Evolutionary conservation across 345 rosid species (phyloP), one percentile per base, ranked within the genome.

Genomic region (Euclidium syriacum): DNA sequence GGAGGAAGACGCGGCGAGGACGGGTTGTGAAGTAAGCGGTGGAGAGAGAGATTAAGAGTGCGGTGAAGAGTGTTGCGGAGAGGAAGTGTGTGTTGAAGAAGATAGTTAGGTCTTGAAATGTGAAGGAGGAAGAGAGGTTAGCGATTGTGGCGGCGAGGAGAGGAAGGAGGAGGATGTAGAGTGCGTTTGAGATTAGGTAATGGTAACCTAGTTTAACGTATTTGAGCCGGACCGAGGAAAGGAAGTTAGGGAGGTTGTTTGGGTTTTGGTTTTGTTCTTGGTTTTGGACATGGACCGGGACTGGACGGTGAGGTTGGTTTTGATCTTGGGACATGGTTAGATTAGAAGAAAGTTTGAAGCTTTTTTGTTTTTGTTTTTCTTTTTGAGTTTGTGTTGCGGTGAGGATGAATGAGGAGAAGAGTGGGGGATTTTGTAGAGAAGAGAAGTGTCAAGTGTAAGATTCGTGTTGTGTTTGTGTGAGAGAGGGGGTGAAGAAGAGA

Each of bases 191-290:
- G 61, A 86, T 78, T 24, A 90, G 58, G 75, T 82, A 90, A 44
- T 87, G 95, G 75, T 85, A 87, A 12, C 95, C 95, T 1, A 90
- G 83, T 62, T 90, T 90, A 11, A 90, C 92, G 32, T 88, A 84
- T 25, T 88, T 88, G 62, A 85, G 84, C 32, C 79, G 78, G 25
- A 88, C 86, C 11, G 96, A 82, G n/a, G 76, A 44, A 25, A 83
- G 90, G 52, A 89, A 86, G 42, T 86, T 78, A 10, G 96, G 96
- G 50, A 89, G 33, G 65, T 74, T n/a, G 79, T 80, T 73, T 80
- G 33, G 72, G 70, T 63, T 50, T 49, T 6, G 35, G 65, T 56
- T 33, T 42, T 33, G 46, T 7, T 47, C 68, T 64, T 3, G 38
- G 36, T 15, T 9, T 9, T 20, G 50, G 79, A 50, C 76, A 76